A percentile compares a stretch with the other conserved stretches of the same genome.
Conservation (phyloP, 352 stramenopile genomes). For the Globisporangium nagaii region DNA sequence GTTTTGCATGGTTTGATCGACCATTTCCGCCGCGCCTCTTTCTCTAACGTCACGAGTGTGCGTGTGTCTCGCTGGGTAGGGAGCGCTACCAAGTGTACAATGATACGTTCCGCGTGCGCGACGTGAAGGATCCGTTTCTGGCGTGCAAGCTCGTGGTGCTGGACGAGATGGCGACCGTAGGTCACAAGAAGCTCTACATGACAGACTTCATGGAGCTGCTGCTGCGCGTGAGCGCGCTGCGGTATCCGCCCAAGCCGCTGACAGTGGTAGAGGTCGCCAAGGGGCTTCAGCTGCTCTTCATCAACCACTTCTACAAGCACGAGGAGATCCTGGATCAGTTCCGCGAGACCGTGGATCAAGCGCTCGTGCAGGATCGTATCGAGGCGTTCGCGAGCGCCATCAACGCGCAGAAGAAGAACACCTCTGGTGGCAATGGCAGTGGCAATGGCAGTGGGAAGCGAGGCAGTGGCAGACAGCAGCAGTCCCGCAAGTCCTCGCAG, state of each 20-base stretch:
- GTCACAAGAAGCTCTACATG: conserved; percentile 69
- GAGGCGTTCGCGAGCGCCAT: conserved; percentile 57
- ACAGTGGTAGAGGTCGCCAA: conserved; percentile 35
- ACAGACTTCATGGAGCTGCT: conserved; percentile 80
- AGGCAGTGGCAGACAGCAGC: not conserved
- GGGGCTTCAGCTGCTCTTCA: conserved; percentile 54
- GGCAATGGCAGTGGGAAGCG: not conserved
- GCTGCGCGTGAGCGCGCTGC: conserved; percentile 47
- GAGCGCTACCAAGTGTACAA: conserved; percentile 65
- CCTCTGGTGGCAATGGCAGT: not conserved
- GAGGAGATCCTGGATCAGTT: conserved; percentile 58
- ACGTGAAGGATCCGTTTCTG: conserved; percentile 67
- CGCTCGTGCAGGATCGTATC: conserved; percentile 48
- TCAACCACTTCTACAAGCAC: conserved; percentile 65
- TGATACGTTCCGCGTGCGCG: conserved; percentile 55
- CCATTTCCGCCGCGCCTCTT: too few relatives aligned
- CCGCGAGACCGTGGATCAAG: conserved; percentile 48
- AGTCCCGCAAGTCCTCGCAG: not conserved
- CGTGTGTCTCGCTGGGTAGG: too few relatives aligned
- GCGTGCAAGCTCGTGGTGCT: conserved; percentile 67
- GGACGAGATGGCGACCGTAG: conserved; percentile 66
- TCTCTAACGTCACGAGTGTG: too few relatives aligned
- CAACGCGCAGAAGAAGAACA: conserved; percentile 19
- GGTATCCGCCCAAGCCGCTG: conserved; percentile 41
- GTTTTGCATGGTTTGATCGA: too few relatives aligned